A percentile compares a stretch with the other conserved stretches of the same genome.
Evolutionary conservation across 805 yeast species (phyloP).

Genomic region (Candida tallmaniae): DNA sequence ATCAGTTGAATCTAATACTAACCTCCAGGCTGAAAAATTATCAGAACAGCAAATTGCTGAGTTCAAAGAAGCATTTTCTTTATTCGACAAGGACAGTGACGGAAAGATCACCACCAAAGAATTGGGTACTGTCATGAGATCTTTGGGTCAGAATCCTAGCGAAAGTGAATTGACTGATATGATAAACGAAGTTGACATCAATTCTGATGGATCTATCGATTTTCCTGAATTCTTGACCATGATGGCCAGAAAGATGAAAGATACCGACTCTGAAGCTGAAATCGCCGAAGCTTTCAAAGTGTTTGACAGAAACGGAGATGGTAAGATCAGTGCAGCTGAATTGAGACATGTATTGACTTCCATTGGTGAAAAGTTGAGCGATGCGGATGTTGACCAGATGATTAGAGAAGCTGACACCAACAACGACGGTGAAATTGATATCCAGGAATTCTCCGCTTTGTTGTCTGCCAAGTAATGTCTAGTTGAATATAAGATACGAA

Average conservation of each 20-base stretch:
- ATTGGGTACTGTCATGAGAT: constrained; percentile 97
- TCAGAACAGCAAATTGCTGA: constrained; percentile 96
- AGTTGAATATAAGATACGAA: no score
- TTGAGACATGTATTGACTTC: constrained; percentile 95
- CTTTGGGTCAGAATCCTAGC: constrained; percentile 96
- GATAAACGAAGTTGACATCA: constrained; percentile 95
- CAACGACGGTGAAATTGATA: constrained; percentile 96
- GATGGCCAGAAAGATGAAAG: constrained; percentile 72
- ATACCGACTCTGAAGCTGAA: constrained; percentile 96
- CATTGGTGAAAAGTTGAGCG: constrained; percentile 94
- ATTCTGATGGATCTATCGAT: constrained; percentile 75
- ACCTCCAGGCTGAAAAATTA: constrained; percentile 69
- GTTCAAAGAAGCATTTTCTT: constrained; percentile 95
- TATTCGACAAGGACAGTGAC: constrained; percentile 94
- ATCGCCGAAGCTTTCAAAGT: constrained; percentile 97
- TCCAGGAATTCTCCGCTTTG: constrained; percentile 91
- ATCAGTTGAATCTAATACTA: constrained; percentile 3
- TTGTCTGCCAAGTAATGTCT: constrained; percentile 70
- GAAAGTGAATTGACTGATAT: constrained; percentile 94
- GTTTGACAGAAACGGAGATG: constrained; percentile 94
- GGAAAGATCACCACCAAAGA: constrained; percentile 96
- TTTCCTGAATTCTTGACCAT: constrained; percentile 46
- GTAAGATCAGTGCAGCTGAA: constrained; percentile 94
- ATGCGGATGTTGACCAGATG: constrained; percentile 97
- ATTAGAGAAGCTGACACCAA: constrained; percentile 91